A percentile compares a stretch with the other conserved stretches of the same genome.
Conservation (phyloP, 2,329 filamentous ascomycete genomes). For the Alternaria viburni region DNA sequence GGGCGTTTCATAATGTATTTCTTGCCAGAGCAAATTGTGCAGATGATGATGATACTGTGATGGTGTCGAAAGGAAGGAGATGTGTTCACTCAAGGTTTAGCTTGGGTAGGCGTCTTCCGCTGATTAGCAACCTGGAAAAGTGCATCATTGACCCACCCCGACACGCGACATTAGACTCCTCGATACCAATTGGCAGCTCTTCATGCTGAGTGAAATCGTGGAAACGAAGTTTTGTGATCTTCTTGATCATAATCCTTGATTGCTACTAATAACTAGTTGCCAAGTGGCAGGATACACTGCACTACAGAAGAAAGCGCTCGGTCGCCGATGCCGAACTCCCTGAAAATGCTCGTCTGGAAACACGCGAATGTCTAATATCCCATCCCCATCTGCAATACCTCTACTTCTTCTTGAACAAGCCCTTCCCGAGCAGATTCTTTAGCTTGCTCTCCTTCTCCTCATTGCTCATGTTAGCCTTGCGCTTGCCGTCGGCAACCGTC, state of each 20-base stretch:
- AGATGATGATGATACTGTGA: background rate
- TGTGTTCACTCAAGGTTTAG: background rate
- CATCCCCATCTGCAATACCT: background rate
- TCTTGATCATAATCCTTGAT: background rate
- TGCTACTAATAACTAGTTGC: background rate
- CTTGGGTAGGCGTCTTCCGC: background rate
- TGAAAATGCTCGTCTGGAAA: conserved; percentile 1
- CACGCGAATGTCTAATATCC: background rate
- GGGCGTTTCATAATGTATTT: background rate
- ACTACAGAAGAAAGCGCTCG: background rate
- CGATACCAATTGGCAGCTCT: background rate
- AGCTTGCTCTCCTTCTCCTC: conserved; percentile 51
- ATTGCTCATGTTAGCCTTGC: conserved; percentile 35
- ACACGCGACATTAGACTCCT: background rate
- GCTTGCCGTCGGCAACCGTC: conserved; percentile 40
- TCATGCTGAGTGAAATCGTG: background rate
- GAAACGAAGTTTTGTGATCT: background rate
- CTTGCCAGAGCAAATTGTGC: background rate
- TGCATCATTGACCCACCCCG: background rate
- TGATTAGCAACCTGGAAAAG: background rate
- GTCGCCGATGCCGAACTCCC: background rate
- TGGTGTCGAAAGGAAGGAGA: background rate
- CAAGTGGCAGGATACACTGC: background rate
- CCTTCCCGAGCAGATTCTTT: conserved; percentile 47
- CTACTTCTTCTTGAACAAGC: conserved; percentile 43